Base-by-base conservation (phyloP, 108 stramenopile genomes). In the Nitzschia sp. region DNA sequence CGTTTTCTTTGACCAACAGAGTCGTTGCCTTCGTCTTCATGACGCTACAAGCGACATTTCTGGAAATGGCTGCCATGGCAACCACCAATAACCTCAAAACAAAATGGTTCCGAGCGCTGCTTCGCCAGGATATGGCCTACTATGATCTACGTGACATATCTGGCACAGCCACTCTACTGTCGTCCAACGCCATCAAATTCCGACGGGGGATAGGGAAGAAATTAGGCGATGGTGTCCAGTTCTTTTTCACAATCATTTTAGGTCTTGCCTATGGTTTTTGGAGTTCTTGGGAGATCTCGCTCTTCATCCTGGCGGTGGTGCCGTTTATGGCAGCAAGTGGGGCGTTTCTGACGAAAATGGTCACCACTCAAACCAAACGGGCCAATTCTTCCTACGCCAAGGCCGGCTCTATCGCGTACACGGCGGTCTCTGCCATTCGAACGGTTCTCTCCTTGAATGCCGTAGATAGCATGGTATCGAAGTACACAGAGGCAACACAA, bases 71-170 rank as follows among this genome's bases (percentile, higher is more conserved):
- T n/a, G 79, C 83, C 8, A 23, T 57, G 2, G 76, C 78, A 19
- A 80, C 78, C 76, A 75, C 84, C 3, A 29, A 53, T 2, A 66
- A 54, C 9, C 23, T 80, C 25, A 78, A 85, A 44, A 56, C 15
- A 6, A 16, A 65, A 23, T 85, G 83, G 83, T 80, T 88, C 53
- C 54, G 55, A 11, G 78, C 87, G 2, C 60, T 88, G 13, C 57
- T 88, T n/a, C 54, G 79, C 22, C 77, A 84, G 52, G 87, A 87
- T 52, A 77, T 87, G 74, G 80, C 82, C 22, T 87, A 81, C 60
- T 81, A 55, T 69, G 86, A 87, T 58, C 30, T 75, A 28, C 56
- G 56, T 16, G 82, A 88, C 61, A 70, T 82, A 16, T 54, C 73
- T 5, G 80, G 75, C 4, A 68, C 77, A 16, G 76, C 87, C 15